phyloP scores from a whole-genome alignment of 1,284 basidiomycete genomes.

The Vanrija pseudolonga region DNA sequence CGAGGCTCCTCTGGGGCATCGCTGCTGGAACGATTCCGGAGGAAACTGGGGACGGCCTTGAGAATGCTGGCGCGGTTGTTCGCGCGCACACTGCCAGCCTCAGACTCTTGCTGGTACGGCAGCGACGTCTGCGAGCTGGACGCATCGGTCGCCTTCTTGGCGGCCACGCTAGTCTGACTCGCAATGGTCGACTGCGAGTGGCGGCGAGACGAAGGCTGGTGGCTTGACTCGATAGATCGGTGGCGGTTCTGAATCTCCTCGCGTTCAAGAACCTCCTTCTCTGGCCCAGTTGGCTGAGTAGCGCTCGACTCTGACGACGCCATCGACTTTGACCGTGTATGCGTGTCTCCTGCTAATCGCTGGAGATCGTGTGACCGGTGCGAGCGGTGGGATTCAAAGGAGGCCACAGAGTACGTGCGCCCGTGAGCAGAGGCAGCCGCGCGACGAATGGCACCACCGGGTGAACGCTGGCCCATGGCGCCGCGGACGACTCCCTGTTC shows the following conservation, averaged over 20 bases:
- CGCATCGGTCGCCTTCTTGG: slow-evolving; percentile 16
- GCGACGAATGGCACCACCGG: background rate
- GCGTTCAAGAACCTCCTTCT: slow-evolving; percentile 39
- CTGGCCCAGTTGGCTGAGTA: slow-evolving; percentile 21
- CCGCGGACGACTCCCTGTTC: slow-evolving; percentile 28
- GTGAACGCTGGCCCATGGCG: slow-evolving; percentile 26
- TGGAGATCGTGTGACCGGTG: background rate
- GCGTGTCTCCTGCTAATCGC: background rate
- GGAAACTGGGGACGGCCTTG: slow-evolving; percentile 33
- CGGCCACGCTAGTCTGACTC: slow-evolving; percentile 22
- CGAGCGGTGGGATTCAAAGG: background rate
- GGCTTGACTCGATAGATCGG: background rate
- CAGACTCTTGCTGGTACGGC: slow-evolving; percentile 29
- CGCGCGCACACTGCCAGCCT: slow-evolving; percentile 27
- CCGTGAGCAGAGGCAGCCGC: background rate
- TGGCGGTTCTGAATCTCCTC: slow-evolving; percentile 17
- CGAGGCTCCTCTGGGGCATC: slow-evolving; percentile 9
- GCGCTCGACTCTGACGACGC: slow-evolving; percentile 10
- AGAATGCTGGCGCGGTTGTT: slow-evolving; percentile 40
- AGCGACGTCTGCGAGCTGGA: slow-evolving; percentile 39
- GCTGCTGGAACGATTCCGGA: slow-evolving; percentile 27
- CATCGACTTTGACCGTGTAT: slow-evolving; percentile 1
- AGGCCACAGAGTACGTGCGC: background rate
- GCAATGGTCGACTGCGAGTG: slow-evolving; percentile 19
- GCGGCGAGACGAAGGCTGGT: slow-evolving; percentile 7